Evolutionary conservation across 2,329 filamentous ascomycete genomes (phyloP).

Genomic region (Neobulgaria alba): DNA sequence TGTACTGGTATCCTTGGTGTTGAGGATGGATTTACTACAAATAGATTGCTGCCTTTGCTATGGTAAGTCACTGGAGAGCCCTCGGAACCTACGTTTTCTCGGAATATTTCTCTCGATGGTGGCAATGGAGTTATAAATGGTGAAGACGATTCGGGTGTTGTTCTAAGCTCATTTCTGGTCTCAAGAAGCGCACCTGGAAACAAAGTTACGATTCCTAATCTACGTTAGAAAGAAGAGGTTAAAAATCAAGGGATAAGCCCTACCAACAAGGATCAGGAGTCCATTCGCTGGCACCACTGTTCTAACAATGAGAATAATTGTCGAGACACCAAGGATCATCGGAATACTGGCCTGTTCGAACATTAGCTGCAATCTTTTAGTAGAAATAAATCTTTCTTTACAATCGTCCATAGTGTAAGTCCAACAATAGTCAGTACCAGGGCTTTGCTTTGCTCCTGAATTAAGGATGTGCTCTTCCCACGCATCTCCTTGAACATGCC

Average conservation of each 20-base stretch:
- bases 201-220: conserved; percentile 21
- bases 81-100: conserved; percentile 12
- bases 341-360: conserved; percentile 23
- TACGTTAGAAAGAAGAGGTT: conserved; percentile 8
- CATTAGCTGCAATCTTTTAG: conserved; percentile 11
- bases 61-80: conserved; percentile 22
- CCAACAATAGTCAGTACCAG: conserved; percentile 22
- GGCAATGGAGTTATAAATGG: conserved; percentile 24
- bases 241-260: no score
- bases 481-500: conserved; percentile 17
- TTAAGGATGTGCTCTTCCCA: conserved; percentile 9
- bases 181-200: conserved; percentile 21
- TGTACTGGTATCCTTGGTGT: conserved; percentile 20
- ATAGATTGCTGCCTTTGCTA: conserved; percentile 21
- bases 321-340: conserved; percentile 26
- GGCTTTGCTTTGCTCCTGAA: conserved; percentile 20
- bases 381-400: conserved; percentile 10
- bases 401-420: conserved; percentile 25
- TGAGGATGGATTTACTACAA: conserved; percentile 26
- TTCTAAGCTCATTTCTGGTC: conserved; percentile 12
- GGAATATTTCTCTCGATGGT: conserved; percentile 19
- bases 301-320: conserved; percentile 22
- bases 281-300: conserved; percentile 27
- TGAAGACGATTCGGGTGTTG: conserved; percentile 26
- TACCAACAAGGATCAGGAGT: conserved; percentile 26